Evolutionary conservation across 2,329 filamentous ascomycete species (phyloP), one percentile per base, ranked within the genome.

Genomic region (Chaetomium sp.): DNA sequence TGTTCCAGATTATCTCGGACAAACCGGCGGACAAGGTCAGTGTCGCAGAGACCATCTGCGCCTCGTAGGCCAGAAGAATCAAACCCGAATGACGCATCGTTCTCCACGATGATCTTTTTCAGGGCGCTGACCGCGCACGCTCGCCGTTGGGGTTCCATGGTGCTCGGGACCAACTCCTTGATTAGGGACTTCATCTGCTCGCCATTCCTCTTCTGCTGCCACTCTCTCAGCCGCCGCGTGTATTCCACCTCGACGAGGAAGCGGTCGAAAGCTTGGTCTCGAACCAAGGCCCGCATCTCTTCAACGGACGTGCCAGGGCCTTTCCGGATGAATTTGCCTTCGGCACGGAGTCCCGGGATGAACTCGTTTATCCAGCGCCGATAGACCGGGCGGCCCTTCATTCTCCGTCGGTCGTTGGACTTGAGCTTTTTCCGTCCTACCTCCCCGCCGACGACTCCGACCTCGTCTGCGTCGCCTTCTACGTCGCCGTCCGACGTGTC

Each of bases 331-430:
- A 79, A 81, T 1, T 74, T 75, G 0, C 77, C 77, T 27, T 79
- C 64, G 0, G 75, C 75, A 1, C 80, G 77, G 64, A 84, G 83
- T 2, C 71, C 71, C 0, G 87, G 86, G n/a, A 90, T 75, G 67
- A 85, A 92, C 5, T 87, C 84, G 1, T 88, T 80, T 4, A 88
- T 74, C 82, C 89, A 93, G 6, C 74, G 73, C 1, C 78, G 77
- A 72, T 87, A 92, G 31, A 87, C 79, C 0, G 82, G 81, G 0
- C 90, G 82, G 49, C 80, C 78, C 0, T 69, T 73, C 76, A 87
- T 79, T 2, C 87, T 82, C 25, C 81, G 79, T 1, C 86, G 81
- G 68, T 91, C 87, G 62, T 85, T 86, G 25, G 79, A 69, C 42
- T 81, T 85, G 64, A 84, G 72, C 50, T 73, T 77, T 60, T 74